Base-by-base conservation (phyloP, 1,284 basidiomycete genomes). In the Cryptococcus sp. region DNA sequence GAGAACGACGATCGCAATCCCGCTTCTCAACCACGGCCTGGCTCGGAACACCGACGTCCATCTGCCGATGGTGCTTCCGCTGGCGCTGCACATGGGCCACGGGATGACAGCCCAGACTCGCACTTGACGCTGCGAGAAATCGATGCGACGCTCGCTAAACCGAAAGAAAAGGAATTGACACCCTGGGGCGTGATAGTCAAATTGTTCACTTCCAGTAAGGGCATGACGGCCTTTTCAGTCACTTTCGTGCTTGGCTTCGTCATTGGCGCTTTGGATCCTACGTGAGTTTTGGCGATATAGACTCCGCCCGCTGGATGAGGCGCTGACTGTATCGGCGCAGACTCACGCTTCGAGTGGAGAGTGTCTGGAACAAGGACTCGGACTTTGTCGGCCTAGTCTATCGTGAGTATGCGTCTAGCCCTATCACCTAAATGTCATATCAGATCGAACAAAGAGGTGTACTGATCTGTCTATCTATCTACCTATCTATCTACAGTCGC, bases 341-440 rank as follows among this genome's bases (percentile, higher is more conserved):
- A 1, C 77, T 91, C 23, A 86, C 89, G 0, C 74, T 91, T 13
- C 85, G 86, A 64, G 73, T 90, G 39, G 82, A 86, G 63, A 70
- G 72, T 3, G 71, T 84, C 0, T 91, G 87, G 84, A 68, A 79
- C n/a, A 82, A 88, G 55, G 71, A 83, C 62, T 82, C 88, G 0
- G 76, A 79, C 5, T 82, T 83, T 71, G 85, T 90, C 22, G 89
- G 90, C 2, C 68, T 90, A 11, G 82, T 90, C 16, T 89, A 87
- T 70, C 80, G 69, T 67, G 42, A n/a, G 42, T 45, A 22, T 22
- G n/a, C 41, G 41, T 42, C 41, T 19, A 7, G 16, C 42, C 30
- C 30, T 2, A 10, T 10, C 2, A 10, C 13, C 30, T 4, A 35
- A 2, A 35, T 35, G 25, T 35, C 30, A 19, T 20, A 15, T 11